Base-by-base conservation (phyloP, 805 yeast genomes). In the Schwanniomyces yamadae region DNA sequence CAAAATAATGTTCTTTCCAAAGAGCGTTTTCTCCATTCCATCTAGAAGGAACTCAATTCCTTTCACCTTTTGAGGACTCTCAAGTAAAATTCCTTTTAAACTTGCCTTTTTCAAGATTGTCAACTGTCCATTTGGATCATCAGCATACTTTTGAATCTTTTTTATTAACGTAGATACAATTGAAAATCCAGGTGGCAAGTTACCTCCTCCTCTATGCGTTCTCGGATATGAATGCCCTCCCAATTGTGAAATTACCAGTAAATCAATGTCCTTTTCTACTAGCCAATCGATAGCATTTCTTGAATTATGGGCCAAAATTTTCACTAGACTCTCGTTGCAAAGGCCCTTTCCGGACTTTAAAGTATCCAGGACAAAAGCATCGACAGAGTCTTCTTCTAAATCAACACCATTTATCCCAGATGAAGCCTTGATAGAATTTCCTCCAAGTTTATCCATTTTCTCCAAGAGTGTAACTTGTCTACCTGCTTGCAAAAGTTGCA, bases 341-440 rank as follows among this genome's bases (percentile, higher is more conserved):
- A 57, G 39, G 0, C 61, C 57, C 32, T 57, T 58, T 4, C 71
- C 72, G 10, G 69, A 61, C 13, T 36, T 41, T 7, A 57, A 17
- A 2, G 71, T 59, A 42, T 67, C 73, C 4, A 42, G 14, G 4
- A 36, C 34, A 33, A 67, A 67, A 5, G 28, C 12, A 4, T 48
- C 54, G 3, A 49, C 44, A 5, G 63, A 46, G 37, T 66, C 71
- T 5, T 45, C 45, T 14, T 36, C 37, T 0, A 71, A 63, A 4
- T 61, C 61, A 1, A 46, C 66, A 1, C 70, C 72, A 52, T 77
- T 78, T 36, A 78, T 78, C 15, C 84, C 84, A 16, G 80, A 73
- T 3, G 81, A 75, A 0, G 84, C 84, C 54, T 77, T 78, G 36
- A 70, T 67, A 2, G 82, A 77, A 44, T 78, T 78, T 5, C 83